Percentiles rank a stretch among this genome's conserved stretches.
These are phyloP conservation scores for Dothistroma pini DNA, from an alignment of 2,329 filamentous ascomycete species.

Conservation along the genomic window DNA sequence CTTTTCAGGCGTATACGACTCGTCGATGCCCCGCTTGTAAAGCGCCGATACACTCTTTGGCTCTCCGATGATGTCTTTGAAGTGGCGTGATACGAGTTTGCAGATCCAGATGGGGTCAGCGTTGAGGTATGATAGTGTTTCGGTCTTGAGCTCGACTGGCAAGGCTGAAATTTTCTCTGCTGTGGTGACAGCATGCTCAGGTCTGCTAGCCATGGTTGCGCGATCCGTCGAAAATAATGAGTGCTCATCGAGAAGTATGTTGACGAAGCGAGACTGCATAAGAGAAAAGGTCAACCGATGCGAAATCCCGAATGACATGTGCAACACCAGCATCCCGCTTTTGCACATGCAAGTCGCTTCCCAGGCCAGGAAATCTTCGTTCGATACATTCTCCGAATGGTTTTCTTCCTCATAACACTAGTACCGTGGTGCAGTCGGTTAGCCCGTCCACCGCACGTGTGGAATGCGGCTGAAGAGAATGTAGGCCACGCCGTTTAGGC, in stretches of 20 bases:
- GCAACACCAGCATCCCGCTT: not conserved
- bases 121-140: not conserved
- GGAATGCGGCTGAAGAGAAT: not conserved
- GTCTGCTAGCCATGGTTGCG: not conserved
- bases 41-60: not conserved
- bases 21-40: not conserved
- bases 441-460: not conserved
- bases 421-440: not conserved
- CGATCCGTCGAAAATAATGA: no score
- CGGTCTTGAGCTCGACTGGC: not conserved
- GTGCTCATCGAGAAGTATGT: no score
- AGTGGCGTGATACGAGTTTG: not conserved
- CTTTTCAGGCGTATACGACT: not conserved
- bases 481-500: no score
- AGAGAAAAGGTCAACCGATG: not conserved
- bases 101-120: not conserved
- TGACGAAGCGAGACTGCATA: no score
- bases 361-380: not conserved
- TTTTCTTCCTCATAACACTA: not conserved
- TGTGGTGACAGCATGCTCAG: not conserved
- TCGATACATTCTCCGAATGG: not conserved
- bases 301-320: not conserved
- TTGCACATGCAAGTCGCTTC: not conserved
- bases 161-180: not conserved
- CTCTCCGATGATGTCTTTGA: not conserved